These are phyloP conservation scores for Ocimum tenuiflorum DNA, from an alignment of 257 asterid species.

Conservation along the genomic window DNA sequence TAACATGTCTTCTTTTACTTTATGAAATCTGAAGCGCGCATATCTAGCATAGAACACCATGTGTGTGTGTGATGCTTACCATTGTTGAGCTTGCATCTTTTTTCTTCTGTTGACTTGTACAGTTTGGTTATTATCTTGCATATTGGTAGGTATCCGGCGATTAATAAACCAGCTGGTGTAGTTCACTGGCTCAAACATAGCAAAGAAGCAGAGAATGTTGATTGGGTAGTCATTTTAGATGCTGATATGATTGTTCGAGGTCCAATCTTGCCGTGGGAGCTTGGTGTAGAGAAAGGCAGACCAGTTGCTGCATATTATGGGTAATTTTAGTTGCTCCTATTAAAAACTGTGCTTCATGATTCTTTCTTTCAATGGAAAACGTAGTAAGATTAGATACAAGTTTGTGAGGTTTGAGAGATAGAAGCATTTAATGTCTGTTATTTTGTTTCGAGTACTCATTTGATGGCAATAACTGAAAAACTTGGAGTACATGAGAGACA, in stretches of 20 bases:
- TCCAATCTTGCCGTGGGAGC: constrained; percentile 95
- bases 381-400: no score
- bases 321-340: constrained; percentile 30
- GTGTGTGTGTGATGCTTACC: background rate
- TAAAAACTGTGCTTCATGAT: background rate
- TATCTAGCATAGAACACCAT: background rate
- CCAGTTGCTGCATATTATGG: constrained; percentile 96
- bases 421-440: no score
- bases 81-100: constrained; percentile 2
- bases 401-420: no score
- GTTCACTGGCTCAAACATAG: constrained; percentile 90
- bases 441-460: no score
- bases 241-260: constrained; percentile 97
- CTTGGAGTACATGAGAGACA: no score
- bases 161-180: constrained; percentile 95
- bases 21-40: background rate
- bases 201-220: constrained; percentile 83
- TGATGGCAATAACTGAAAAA: no score
- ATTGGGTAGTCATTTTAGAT: constrained; percentile 92
- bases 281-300: constrained; percentile 92
- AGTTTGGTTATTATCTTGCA: background rate
- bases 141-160: constrained; percentile 83
- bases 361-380: background rate
- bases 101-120: background rate
- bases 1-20: background rate